Base-by-base conservation (phyloP, 2,329 filamentous ascomycete genomes). In the Paecilomyces formosus region DNA sequence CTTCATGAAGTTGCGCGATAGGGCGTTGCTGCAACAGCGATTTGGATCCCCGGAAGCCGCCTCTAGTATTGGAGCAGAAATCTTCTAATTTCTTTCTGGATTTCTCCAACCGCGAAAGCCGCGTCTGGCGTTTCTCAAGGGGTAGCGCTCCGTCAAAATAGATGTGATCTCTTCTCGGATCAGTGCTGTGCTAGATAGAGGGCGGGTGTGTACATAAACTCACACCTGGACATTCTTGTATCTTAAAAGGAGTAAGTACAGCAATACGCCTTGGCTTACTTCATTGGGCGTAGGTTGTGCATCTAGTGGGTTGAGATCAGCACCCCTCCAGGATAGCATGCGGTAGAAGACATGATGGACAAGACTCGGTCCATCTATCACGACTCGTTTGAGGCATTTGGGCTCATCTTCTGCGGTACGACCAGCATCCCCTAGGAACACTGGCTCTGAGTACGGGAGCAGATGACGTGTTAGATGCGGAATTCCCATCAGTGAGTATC, bases 81-180 rank as follows among this genome's bases (percentile, higher is more conserved):
- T 74, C 71, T 45, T 81, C 79, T 22, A 92, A 74, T 22, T 83
- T 79, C 3, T 76, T 74, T 7, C 88, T 83, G 22, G 79, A 83
- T 21, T 78, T 80, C 55, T 84, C 76, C 35, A 89, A 78, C 33
- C 91, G 81, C 9, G 81, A 72, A 55, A 86, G 74, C 3, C 91
- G 83, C 6, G 85, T 83, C 0, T 75, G 70, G 33, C 81, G 79
- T 69, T 96, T 96, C 3, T 78, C 72, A 0, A 70, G 59, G 0
- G 93, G 93, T 0, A 97, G 79, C 58, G 85, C 87, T 13, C 92
- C 92, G 71, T 97, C 93, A 66, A 97, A 97, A 70, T 88, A 92
- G 56, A 97, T 88, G 53, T 81, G 84, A 59, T 83, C 76, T 64
- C 86, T 89, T 55, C 9, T n/a, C n/a, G 55, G 56, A 57, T 61